phyloP scores from a whole-genome alignment of 495 filamentous ascomycete species.

The Amphirosellinia nigrospora region DNA sequence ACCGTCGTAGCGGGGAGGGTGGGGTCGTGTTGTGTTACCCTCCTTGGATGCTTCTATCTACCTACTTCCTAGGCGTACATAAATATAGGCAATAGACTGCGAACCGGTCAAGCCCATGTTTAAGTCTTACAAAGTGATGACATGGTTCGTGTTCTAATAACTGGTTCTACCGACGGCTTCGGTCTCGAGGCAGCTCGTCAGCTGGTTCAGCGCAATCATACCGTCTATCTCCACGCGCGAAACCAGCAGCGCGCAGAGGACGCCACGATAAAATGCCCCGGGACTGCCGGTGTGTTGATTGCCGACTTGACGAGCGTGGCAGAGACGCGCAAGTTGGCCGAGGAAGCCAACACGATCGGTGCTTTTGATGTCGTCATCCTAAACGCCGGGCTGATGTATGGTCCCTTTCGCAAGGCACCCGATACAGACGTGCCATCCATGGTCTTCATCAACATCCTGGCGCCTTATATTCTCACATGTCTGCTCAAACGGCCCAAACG shows the following conservation, averaged over 20 bases:
- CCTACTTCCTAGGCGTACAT: too few species aligned
- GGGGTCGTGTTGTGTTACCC: too few species aligned
- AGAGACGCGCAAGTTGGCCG: too few species aligned
- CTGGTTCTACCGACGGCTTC: conserved; percentile 4
- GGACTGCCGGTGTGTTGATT: not conserved
- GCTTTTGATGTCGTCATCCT: not conserved
- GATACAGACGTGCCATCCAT: not conserved
- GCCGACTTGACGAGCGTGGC: too few species aligned
- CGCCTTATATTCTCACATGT: not conserved
- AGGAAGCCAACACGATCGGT: not conserved
- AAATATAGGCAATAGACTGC: too few species aligned
- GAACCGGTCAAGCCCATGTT: not conserved
- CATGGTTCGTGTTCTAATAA: conserved; percentile 1
- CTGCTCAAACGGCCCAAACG: not conserved
- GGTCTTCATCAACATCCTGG: not conserved
- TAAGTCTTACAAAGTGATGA: not conserved
- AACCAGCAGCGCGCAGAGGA: not conserved
- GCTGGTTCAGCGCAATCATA: not conserved
- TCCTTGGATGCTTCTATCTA: too few species aligned
- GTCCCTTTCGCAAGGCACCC: not conserved
- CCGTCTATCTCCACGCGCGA: conserved; percentile 9
- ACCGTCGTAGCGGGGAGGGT: too few species aligned
- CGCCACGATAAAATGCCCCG: not conserved
- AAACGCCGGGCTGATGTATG: conserved; percentile 9
- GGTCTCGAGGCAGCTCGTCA: not conserved